A percentile compares a stretch with the other conserved stretches of the same genome.
Conservation (phyloP, 78 protist species). For the Guillardia theta region DNA sequence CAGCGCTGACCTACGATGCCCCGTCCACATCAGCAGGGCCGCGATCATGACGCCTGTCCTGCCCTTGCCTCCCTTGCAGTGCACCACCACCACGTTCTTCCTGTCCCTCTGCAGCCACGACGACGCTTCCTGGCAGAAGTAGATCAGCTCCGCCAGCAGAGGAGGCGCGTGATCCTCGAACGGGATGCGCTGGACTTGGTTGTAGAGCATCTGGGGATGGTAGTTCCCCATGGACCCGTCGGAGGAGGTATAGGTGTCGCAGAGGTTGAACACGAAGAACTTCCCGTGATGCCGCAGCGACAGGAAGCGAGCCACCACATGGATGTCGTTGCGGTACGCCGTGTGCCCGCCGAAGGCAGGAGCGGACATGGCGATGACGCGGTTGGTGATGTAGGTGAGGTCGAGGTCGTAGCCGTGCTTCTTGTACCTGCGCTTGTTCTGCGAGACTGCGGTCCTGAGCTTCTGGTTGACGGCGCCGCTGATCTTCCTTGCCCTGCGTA, state of each 20-base stretch:
- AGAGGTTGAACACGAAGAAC: background rate
- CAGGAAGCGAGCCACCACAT: background rate
- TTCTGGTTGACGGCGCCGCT: background rate
- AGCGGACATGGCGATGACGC: constrained; percentile 1
- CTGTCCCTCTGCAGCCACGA: background rate
- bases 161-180: background rate
- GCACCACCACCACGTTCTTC: background rate
- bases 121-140: background rate
- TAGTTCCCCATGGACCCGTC: background rate
- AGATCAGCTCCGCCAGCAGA: background rate
- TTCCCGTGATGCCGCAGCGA: background rate
- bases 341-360: background rate
- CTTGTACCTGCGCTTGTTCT: background rate
- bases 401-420: constrained; percentile 71
- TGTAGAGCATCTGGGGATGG: constrained; percentile 11
- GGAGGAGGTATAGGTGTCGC: background rate
- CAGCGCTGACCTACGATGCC: background rate
- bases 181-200: background rate
- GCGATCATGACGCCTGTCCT: background rate
- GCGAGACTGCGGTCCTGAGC: background rate
- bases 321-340: background rate
- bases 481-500: background rate
- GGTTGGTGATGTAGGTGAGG: constrained; percentile 45
- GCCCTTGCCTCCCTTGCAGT: constrained; percentile 5
- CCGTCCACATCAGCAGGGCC: background rate